Evolutionary conservation across 192 early-diverging fungal species (phyloP), one percentile per base, ranked within the genome.

Genomic region (Fimicolochytrium jonesii): DNA sequence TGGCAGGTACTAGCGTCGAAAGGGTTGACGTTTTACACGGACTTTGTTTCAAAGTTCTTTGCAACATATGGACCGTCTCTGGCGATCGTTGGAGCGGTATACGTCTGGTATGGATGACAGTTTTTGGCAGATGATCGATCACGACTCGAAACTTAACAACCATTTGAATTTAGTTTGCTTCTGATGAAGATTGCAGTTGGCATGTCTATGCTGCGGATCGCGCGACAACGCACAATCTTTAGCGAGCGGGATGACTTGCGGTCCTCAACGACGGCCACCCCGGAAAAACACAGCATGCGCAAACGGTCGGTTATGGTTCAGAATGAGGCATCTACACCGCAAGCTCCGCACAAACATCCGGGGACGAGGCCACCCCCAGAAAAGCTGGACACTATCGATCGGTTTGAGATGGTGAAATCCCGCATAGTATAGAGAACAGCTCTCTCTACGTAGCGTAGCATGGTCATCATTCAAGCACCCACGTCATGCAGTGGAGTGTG

Each of bases 391-490:
- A 88, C 82, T 35, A 87, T 97, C 45, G 92, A 95, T 66, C 83
- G 95, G 17, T 97, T 90, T 72, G 84, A 87, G 34, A 79, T 97
- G 77, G 90, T 92, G 59, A 94, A 90, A 71, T 92, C 88, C 66
- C 85, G 92, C 0, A 92, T 95, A 48, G 90, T 90, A 18, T 95
- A 78, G 75, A 53, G 13, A 26, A 25, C 48, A 50, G 17, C 41
- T 0, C 41, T n/a, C n/a, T n/a, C n/a, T n/a, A n/a, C n/a, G n/a
- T n/a, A n/a, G n/a, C n/a, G n/a, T n/a, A n/a, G n/a, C n/a, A n/a
- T n/a, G n/a, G n/a, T n/a, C n/a, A n/a, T n/a, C n/a, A n/a, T n/a
- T n/a, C n/a, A n/a, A n/a, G n/a, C n/a, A n/a, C n/a, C n/a, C n/a
- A n/a, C n/a, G n/a, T n/a, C n/a, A n/a, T n/a, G n/a, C n/a, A n/a